Conservation (phyloP, 2,329 filamentous ascomycete species). For the Teratosphaeria viscida region DNA sequence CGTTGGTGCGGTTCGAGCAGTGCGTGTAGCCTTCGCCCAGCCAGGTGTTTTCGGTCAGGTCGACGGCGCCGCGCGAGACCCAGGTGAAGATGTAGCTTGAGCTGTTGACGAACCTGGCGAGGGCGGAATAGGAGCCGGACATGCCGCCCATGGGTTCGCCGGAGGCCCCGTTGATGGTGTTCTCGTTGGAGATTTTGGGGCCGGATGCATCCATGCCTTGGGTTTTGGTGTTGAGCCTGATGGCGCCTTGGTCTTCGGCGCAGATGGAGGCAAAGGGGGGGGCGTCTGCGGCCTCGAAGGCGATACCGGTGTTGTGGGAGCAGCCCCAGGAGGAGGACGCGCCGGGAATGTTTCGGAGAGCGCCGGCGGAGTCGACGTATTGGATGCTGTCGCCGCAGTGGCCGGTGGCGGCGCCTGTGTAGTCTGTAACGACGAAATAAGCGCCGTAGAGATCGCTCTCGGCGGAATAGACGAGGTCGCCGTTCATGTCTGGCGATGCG, state of each 20-base stretch:
- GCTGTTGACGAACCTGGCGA: constrained; percentile 43
- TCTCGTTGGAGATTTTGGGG: constrained; percentile 53
- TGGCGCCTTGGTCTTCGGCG: constrained; percentile 52
- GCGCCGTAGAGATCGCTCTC: constrained; percentile 48
- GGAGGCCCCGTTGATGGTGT: constrained; percentile 48
- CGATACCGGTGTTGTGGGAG: constrained; percentile 56
- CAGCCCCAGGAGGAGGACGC: constrained; percentile 50
- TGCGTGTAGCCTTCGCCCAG: constrained; percentile 48
- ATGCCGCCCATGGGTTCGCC: constrained; percentile 52
- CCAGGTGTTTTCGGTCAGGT: constrained; percentile 47
- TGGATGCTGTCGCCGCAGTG: constrained; percentile 50
- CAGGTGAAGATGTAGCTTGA: constrained; percentile 51
- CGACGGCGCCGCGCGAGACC: constrained; percentile 49
- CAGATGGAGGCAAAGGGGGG: constrained; percentile 50
- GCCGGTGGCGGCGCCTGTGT: constrained; percentile 43
- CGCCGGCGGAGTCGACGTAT: constrained; percentile 40
- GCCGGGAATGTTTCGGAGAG: constrained; percentile 40
- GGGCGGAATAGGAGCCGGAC: constrained; percentile 50
- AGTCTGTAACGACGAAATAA: constrained; percentile 52
- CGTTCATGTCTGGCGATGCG: constrained; percentile 50
- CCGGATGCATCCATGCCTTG: constrained; percentile 44
- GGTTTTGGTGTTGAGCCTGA: constrained; percentile 53
- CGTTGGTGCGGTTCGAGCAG: constrained; percentile 43
- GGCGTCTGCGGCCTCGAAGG: constrained; percentile 49
- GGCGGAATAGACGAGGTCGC: constrained; percentile 51